phyloP scores from a whole-genome alignment of 1,284 basidiomycete species.

The Tilletia indica region DNA sequence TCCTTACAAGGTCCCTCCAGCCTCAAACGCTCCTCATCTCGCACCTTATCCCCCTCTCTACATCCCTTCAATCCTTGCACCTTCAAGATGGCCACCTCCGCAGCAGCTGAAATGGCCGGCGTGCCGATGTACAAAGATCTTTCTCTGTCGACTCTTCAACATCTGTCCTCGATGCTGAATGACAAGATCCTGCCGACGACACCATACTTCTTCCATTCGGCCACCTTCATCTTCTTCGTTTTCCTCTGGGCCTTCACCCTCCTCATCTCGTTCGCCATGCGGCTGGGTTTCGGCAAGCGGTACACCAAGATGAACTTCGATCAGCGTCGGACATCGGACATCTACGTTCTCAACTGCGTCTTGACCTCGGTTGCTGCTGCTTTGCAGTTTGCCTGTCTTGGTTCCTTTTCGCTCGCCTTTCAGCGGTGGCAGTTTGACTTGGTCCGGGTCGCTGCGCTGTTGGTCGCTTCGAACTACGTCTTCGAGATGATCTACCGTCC shows the following conservation, averaged over 20 bases:
- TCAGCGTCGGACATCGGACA: slow-evolving; percentile 15
- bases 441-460: slow-evolving; percentile 14
- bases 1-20: too few species aligned
- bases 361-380: background rate
- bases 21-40: too few species aligned
- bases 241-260: slow-evolving; percentile 13
- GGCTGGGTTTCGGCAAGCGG: background rate
- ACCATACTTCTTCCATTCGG: slow-evolving; percentile 14
- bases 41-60: too few species aligned
- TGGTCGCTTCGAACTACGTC: slow-evolving; percentile 32
- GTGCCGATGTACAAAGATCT: slow-evolving; percentile 13
- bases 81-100: background rate
- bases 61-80: too few species aligned
- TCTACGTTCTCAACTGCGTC: slow-evolving; percentile 16
- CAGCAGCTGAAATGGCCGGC: background rate
- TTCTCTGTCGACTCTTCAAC: background rate
- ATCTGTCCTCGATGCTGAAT: slow-evolving; percentile 10
- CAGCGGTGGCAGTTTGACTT: slow-evolving; percentile 7
- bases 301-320: slow-evolving; percentile 14
- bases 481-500: slow-evolving; percentile 35
- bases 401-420: slow-evolving; percentile 5
- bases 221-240: slow-evolving; percentile 16
- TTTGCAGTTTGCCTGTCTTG: background rate
- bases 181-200: slow-evolving; percentile 9
- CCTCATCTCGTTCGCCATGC: background rate